These are phyloP conservation scores for Neolentinus lepideus DNA, from an alignment of 1,284 basidiomycete genomes.

Conservation along the genomic window DNA sequence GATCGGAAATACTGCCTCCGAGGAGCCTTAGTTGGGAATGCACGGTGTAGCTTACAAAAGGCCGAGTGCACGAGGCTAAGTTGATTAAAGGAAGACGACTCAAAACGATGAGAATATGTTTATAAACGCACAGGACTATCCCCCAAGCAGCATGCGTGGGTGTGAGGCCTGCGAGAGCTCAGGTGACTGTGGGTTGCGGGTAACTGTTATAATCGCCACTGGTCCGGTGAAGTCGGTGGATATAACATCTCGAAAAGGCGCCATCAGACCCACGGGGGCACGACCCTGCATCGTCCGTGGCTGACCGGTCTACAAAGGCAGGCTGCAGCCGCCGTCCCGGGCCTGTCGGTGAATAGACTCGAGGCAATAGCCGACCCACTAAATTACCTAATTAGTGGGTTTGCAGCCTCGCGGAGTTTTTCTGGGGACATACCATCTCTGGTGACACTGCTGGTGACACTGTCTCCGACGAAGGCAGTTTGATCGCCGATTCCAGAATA, in stretches of 20 bases:
- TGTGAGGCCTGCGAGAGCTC: neutral
- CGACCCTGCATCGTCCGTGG: neutral
- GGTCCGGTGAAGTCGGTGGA: neutral
- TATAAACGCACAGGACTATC: neutral
- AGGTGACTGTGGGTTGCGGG: neutral
- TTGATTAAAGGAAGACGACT: neutral
- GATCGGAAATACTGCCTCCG: neutral
- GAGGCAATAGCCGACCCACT: neutral
- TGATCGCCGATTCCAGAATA: neutral
- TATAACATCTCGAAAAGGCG: neutral
- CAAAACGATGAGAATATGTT: neutral
- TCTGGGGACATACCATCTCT: neutral
- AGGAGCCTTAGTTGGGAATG: neutral
- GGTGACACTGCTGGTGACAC: no score
- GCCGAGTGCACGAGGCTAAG: neutral
- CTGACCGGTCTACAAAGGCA: neutral
- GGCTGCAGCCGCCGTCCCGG: neutral
- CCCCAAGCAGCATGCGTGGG: neutral
- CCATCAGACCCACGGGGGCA: neutral
- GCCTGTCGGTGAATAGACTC: neutral
- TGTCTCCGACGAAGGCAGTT: neutral
- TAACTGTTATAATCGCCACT: neutral
- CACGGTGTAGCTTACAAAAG: neutral
- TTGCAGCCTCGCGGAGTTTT: neutral
- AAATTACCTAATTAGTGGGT: neutral